Conservation (phyloP, 371 early-diverging fungal species). For the Apophysomyces variabilis region DNA sequence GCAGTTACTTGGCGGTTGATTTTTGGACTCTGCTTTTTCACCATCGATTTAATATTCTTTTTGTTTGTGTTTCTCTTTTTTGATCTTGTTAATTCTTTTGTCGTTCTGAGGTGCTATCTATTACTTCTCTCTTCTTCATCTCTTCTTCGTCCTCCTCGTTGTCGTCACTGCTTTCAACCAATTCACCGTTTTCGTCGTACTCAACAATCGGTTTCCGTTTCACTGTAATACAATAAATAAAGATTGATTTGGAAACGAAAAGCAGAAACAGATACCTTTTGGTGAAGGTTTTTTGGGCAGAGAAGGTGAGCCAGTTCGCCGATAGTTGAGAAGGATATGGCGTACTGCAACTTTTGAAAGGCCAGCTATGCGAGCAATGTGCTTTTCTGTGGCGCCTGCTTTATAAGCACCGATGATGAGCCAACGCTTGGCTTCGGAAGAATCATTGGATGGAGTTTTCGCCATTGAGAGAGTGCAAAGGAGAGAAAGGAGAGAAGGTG, state of each 20-base stretch:
- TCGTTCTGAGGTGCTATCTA: not conserved
- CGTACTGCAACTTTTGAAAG: conserved; percentile 51
- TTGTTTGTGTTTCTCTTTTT: not conserved
- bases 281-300: conserved; percentile 41
- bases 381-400: conserved; percentile 52
- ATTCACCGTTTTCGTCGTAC: conserved; percentile 51
- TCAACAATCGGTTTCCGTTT: conserved; percentile 48
- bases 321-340: conserved; percentile 46
- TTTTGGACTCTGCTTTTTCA: conserved; percentile 6
- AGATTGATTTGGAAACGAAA: not conserved
- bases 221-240: conserved; percentile 20
- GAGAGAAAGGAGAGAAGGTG: conserved; percentile 3
- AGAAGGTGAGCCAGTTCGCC: conserved; percentile 44
- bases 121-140: not conserved
- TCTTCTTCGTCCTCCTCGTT: conserved; percentile 23
- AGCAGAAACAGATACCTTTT: conserved; percentile 31
- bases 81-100: not conserved
- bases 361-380: conserved; percentile 47
- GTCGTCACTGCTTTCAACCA: conserved; percentile 38
- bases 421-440: conserved; percentile 53
- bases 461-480: conserved; percentile 10
- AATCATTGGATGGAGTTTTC: conserved; percentile 13
- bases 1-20: conserved; percentile 22
- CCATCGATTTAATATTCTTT: conserved; percentile 9
- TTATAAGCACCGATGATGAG: conserved; percentile 51